Conservation (phyloP, 352 stramenopile species). For the Phytophthora citricola region DNA sequence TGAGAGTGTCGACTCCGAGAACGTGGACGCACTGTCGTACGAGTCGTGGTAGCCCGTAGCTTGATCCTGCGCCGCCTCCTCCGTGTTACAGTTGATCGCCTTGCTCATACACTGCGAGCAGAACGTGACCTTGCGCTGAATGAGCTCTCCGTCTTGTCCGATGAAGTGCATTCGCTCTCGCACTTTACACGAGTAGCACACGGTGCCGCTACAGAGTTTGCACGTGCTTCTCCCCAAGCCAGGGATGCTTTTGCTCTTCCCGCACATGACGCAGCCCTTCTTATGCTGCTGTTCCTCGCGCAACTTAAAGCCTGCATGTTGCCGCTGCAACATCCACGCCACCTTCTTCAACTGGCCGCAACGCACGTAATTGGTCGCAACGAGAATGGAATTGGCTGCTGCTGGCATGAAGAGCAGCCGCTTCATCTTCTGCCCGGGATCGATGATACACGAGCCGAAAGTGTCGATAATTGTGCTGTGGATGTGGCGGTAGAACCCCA, state of each 20-base stretch:
- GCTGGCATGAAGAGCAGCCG: slow-evolving; percentile 11
- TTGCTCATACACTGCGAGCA: slow-evolving; percentile 52
- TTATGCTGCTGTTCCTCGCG: slow-evolving; percentile 4
- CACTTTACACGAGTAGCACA: slow-evolving; percentile 33
- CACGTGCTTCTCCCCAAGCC: slow-evolving; percentile 30
- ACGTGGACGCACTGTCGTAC: slow-evolving; percentile 34
- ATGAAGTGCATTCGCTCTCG: slow-evolving; percentile 50
- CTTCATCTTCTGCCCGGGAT: slow-evolving; percentile 17
- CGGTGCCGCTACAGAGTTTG: slow-evolving; percentile 24
- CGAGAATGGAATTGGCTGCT: slow-evolving; percentile 14
- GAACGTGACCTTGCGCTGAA: slow-evolving; percentile 48
- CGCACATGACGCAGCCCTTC: slow-evolving; percentile 35
- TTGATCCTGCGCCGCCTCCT: slow-evolving; percentile 35
- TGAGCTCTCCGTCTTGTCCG: slow-evolving; percentile 30
- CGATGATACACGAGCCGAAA: slow-evolving; percentile 21
- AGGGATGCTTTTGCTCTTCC: slow-evolving; percentile 26
- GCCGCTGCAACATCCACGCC: slow-evolving; percentile 31
- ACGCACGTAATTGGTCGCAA: slow-evolving; percentile 19
- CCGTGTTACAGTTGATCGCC: slow-evolving; percentile 38
- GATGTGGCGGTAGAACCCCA: slow-evolving; percentile 29
- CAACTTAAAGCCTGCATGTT: slow-evolving; percentile 17
- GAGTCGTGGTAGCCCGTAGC: slow-evolving; percentile 30
- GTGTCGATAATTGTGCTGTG: slow-evolving; percentile 34
- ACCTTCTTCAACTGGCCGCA: slow-evolving; percentile 33
- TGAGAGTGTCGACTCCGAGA: slow-evolving; percentile 30